Evolutionary conservation across 202 grass and related monocot species (phyloP), one percentile per base, ranked within the genome.

Genomic region (Panicum virgatum): DNA sequence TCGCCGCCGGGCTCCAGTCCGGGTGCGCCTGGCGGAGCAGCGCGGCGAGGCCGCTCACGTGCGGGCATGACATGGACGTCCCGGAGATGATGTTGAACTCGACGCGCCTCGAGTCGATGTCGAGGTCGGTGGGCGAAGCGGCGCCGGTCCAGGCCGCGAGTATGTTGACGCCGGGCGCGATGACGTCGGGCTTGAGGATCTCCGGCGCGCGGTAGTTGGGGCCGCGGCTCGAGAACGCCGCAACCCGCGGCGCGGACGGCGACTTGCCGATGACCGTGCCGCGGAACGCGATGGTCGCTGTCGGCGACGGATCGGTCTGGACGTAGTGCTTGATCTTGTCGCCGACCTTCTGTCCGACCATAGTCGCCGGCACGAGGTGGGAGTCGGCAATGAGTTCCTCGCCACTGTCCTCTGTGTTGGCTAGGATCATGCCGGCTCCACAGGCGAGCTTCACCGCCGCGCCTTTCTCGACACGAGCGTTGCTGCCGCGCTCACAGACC

Each of bases 61-160:
- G 95, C 61, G 95, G 95, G 72, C 95, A 98, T 48, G 95, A 98
- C 95, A 98, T 98, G 81, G 95, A 98, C 9, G 95, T 98, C 14
- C 95, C 92, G 7, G 95, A 98, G 66, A 98, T 93, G 48, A 98
- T 98, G 90, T 95, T 98, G 90, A 93, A 97, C 73, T 89, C 82
- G 15, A 93, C 83, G 44, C 90, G 88, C 68, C 95, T 72, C 34
- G 85, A 1, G 79, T 97, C 94, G 45, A 89, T 82, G 9, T 80
- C 84, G 19, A 92, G 76, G 26, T 86, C 91, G 0, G 91, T 94
- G 1, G 94, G 94, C 5, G 87, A 51, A 18, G 67, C 67, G 2
- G 47, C 77, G 14, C 84, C 88, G 0, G 94, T 86, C 94, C 94
- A 97, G 6, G 87, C 90, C 39, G 93, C 93, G 52, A 97, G 86